Conservation (phyloP, 176 grass and related monocot genomes). For the Thinopyrum elongatum region DNA sequence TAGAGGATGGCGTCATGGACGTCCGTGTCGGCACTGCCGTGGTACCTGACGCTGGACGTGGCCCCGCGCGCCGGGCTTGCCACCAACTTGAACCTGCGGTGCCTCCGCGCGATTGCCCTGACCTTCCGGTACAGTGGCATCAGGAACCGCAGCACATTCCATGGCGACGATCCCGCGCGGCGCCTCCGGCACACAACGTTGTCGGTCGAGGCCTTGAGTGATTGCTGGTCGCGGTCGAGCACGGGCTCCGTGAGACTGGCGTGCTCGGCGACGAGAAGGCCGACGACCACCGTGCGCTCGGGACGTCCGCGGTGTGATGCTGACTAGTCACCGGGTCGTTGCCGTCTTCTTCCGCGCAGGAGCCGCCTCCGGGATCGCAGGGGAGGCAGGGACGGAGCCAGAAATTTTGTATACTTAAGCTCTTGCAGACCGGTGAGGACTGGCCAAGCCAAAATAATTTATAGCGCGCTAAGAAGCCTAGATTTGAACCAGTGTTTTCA, state of each 20-base stretch:
- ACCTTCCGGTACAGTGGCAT: conserved; percentile 65
- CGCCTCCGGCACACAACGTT: neutral
- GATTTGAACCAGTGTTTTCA: too few species aligned
- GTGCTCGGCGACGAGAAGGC: conserved; percentile 59
- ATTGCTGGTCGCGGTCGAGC: conserved; percentile 8
- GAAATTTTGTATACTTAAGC: too few species aligned
- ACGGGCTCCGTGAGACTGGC: neutral
- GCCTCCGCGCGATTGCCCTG: conserved; percentile 28
- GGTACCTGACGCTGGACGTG: conserved; percentile 40
- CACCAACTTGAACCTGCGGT: neutral
- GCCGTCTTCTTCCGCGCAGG: neutral
- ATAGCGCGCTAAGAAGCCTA: too few species aligned
- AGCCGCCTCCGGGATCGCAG: neutral
- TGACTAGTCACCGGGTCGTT: neutral
- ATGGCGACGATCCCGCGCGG: conserved; percentile 11
- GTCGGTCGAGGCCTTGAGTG: neutral
- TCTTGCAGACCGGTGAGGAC: too few species aligned
- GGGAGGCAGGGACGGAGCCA: conserved; percentile 20
- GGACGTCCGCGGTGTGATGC: neutral
- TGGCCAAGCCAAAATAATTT: too few species aligned
- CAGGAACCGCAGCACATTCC: conserved; percentile 68
- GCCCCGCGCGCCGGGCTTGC: conserved; percentile 19
- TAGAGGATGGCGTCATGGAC: conserved; percentile 83
- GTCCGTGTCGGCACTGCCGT: conserved; percentile 62
- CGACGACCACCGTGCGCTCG: neutral